These are phyloP conservation scores for Gossypium gossypioides DNA, from an alignment of 441 rosid genomes.

Conservation along the genomic window DNA sequence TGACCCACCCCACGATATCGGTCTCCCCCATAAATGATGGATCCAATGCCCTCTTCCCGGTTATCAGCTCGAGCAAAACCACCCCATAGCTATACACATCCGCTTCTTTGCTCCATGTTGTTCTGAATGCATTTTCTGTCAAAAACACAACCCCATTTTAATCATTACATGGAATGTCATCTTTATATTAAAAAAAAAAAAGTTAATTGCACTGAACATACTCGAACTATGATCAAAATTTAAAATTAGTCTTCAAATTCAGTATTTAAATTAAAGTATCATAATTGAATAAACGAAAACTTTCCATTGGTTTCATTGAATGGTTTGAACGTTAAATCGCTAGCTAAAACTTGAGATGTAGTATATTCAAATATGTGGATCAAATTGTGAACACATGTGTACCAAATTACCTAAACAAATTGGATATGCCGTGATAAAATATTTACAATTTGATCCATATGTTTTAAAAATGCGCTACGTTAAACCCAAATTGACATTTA, in stretches of 20 bases:
- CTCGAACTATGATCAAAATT: not conserved
- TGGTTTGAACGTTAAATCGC: not conserved
- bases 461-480: not conserved
- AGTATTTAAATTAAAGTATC: too few relatives aligned
- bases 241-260: not conserved
- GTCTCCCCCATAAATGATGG: constrained; percentile 32
- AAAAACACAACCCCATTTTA: not conserved
- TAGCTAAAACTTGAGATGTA: not conserved
- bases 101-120: constrained; percentile 42
- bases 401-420: not conserved
- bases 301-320: not conserved
- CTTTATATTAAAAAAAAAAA: too few relatives aligned
- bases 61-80: constrained; percentile 59
- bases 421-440: not conserved
- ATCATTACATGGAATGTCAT: not conserved
- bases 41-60: constrained; percentile 52
- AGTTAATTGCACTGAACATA: not conserved
- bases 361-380: not conserved
- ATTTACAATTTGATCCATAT: not conserved
- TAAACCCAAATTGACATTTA: too few relatives aligned
- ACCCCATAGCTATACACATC: constrained; percentile 79
- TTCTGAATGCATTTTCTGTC: constrained; percentile 59
- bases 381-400: not conserved
- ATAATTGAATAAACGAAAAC: not conserved
- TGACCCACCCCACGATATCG: constrained; percentile 46